Percentiles rank a stretch among this genome's conserved stretches.
Conservation (phyloP, 75 land plant species). For the Sequoia sempervirens region DNA sequence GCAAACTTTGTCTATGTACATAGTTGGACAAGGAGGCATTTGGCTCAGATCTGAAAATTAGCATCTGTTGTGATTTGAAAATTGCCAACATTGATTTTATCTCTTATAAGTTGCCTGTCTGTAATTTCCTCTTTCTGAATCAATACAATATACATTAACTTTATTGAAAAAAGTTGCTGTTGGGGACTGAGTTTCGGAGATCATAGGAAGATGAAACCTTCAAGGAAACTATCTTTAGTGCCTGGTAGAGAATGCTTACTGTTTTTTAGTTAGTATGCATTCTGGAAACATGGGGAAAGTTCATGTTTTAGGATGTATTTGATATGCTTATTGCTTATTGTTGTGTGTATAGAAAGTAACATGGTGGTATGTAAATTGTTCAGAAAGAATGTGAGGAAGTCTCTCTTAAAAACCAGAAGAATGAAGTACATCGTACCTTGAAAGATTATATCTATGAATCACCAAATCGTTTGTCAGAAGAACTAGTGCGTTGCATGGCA, state of each 20-base stretch:
- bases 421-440: conserved; percentile 20
- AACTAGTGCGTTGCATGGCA: conserved; percentile 82
- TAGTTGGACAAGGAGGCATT: too few relatives aligned
- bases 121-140: background rate
- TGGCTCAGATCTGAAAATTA: too few relatives aligned
- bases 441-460: conserved; percentile 62
- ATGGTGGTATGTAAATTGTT: conserved; percentile 2
- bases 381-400: conserved; percentile 4
- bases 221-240: background rate
- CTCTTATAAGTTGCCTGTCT: background rate
- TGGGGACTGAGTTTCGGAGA: background rate
- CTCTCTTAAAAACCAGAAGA: conserved; percentile 5
- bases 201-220: background rate
- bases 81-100: background rate
- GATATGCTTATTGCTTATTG: background rate
- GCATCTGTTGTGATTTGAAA: background rate
- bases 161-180: background rate
- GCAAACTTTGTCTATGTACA: too few relatives aligned
- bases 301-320: background rate
- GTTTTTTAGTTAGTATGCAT: background rate
- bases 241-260: background rate
- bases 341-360: background rate
- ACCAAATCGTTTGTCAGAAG: conserved; percentile 82
- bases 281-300: background rate
- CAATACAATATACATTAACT: background rate